These are phyloP conservation scores for Musa beccarii DNA, from an alignment of 176 grass and related monocot species.

Conservation along the genomic window DNA sequence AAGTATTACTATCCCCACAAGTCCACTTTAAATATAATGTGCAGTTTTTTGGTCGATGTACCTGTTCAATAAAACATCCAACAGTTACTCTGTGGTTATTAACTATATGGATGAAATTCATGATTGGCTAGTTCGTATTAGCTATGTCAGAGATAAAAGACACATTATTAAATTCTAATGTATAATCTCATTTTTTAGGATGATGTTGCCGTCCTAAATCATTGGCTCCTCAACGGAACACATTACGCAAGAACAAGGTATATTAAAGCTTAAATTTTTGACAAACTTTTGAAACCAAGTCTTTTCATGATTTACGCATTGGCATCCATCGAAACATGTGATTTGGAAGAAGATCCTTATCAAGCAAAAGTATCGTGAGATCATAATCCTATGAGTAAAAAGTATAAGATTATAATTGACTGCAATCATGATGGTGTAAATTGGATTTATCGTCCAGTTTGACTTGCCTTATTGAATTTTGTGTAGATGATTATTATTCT, in stretches of 20 bases:
- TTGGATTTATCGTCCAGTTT: too few relatives aligned
- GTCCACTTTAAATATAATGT: neutral
- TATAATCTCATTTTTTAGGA: constrained; percentile 36
- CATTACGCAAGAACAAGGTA: constrained; percentile 93
- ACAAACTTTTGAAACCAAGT: neutral
- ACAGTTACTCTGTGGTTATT: too few relatives aligned
- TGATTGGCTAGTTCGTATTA: neutral
- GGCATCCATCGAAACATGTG: neutral
- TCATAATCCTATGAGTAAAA: too few relatives aligned
- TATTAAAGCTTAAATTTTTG: constrained; percentile 8
- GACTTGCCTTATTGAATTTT: too few relatives aligned
- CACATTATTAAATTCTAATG: neutral
- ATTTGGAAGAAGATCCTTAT: too few relatives aligned
- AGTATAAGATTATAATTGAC: too few relatives aligned
- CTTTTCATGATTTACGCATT: neutral
- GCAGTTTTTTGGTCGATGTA: neutral
- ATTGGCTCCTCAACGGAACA: constrained; percentile 80
- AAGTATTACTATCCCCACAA: too few relatives aligned
- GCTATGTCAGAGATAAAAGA: neutral
- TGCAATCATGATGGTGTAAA: too few relatives aligned
- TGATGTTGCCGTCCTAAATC: constrained; percentile 61
- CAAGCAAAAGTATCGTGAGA: too few relatives aligned
- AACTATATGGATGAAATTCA: neutral
- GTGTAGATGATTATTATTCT: too few relatives aligned
- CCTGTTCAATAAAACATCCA: too few relatives aligned